phyloP scores from a whole-genome alignment of 352 stramenopile species.

The Aphanomyces astaci region DNA sequence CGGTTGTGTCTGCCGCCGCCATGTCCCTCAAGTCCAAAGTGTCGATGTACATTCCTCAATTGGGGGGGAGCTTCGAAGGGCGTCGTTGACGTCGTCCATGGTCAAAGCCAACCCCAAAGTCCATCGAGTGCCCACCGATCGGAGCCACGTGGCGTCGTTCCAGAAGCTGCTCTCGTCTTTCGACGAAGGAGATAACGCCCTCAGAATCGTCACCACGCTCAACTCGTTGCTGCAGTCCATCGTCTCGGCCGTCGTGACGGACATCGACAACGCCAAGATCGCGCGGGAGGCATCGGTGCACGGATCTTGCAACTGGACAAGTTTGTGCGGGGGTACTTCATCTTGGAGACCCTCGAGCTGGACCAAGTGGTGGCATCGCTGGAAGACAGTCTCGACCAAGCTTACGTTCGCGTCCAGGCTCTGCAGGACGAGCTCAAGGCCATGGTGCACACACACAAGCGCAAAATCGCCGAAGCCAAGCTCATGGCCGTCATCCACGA shows the following conservation, averaged over 20 bases:
- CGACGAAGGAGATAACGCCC: background rate
- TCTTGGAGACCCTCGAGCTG: slow-evolving; percentile 4
- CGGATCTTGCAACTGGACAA: background rate
- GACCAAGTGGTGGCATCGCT: slow-evolving; percentile 11
- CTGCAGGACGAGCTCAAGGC: background rate
- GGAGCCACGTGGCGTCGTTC: background rate
- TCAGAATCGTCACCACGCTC: background rate
- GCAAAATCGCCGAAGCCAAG: slow-evolving; percentile 11
- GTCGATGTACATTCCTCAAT: background rate
- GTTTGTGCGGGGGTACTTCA: slow-evolving; percentile 17
- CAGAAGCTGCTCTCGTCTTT: slow-evolving; percentile 12
- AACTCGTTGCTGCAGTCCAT: slow-evolving; percentile 14
- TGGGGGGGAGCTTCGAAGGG: background rate
- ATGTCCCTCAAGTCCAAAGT: background rate
- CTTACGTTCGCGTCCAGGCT: background rate
- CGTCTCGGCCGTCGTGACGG: background rate
- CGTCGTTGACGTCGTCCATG: background rate
- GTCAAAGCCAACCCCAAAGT: slow-evolving; percentile 16
- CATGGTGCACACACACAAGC: background rate
- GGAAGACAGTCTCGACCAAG: slow-evolving; percentile 12
- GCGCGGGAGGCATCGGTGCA: background rate
- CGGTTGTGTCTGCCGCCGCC: background rate
- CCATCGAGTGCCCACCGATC: background rate
- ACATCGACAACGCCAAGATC: slow-evolving; percentile 1
- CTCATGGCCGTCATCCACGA: background rate